Conservation (phyloP, 2,329 filamentous ascomycete species). For the Cladosporium sp. region DNA sequence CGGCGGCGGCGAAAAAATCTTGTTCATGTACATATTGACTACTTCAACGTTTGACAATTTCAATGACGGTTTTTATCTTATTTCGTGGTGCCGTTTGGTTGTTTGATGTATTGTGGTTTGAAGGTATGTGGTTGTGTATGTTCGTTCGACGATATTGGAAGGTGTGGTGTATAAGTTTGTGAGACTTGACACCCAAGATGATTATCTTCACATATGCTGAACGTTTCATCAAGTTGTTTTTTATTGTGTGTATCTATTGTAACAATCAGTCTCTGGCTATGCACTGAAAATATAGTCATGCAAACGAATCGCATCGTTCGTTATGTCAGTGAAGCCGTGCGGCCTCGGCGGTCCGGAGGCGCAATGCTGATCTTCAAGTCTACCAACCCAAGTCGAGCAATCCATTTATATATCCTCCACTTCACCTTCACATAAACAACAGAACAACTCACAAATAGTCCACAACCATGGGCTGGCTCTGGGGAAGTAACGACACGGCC, state of each 20-base stretch:
- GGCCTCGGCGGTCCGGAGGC: background rate
- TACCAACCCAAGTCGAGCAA: background rate
- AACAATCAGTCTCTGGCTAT: background rate
- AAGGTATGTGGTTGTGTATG: background rate
- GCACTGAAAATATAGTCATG: background rate
- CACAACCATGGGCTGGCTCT: conserved; percentile 63
- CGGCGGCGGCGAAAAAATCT: background rate
- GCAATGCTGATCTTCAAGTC: background rate
- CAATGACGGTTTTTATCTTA: background rate
- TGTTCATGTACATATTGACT: conserved; percentile 9
- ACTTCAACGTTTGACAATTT: conserved; percentile 14
- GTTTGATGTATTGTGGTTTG: background rate
- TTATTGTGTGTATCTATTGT: background rate
- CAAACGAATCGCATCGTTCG: background rate
- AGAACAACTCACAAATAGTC: background rate
- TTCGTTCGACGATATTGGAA: background rate
- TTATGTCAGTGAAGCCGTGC: background rate
- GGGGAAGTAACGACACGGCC: conserved; percentile 43
- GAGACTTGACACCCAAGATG: background rate
- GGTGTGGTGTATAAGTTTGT: no score
- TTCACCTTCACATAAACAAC: background rate
- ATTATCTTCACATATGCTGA: background rate
- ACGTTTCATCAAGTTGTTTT: background rate
- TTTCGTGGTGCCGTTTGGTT: background rate
- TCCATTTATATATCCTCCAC: background rate